These are phyloP conservation scores for Botrytis sinoallii DNA, from an alignment of 2,329 filamentous ascomycete genomes.

Conservation along the genomic window DNA sequence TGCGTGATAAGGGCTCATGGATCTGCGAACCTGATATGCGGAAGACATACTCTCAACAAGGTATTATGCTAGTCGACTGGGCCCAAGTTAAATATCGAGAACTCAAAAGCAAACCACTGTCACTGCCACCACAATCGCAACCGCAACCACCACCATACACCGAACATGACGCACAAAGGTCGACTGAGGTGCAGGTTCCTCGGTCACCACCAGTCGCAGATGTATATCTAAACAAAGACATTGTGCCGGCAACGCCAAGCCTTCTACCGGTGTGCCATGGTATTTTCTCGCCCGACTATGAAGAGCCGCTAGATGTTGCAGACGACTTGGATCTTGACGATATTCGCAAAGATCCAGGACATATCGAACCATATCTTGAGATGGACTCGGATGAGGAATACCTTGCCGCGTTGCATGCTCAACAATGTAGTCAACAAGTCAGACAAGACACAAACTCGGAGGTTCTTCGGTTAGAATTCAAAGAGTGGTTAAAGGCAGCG, in stretches of 20 bases:
- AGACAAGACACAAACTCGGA: not conserved
- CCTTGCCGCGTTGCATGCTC: not conserved
- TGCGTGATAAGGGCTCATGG: not conserved
- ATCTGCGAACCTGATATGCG: not conserved
- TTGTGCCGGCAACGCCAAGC: not conserved
- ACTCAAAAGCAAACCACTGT: not conserved
- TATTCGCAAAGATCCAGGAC: too few species aligned
- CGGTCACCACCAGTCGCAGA: not conserved
- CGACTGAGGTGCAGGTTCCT: not conserved
- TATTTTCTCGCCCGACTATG: not conserved
- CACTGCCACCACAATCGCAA: not conserved
- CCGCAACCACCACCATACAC: not conserved
- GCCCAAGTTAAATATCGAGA: not conserved
- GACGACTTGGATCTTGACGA: not conserved
- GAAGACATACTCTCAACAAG: not conserved
- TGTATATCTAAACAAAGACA: not conserved
- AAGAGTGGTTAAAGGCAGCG: not conserved
- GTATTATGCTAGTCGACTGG: not conserved
- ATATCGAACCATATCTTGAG: not conserved
- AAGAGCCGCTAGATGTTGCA: not conserved
- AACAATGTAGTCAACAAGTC: not conserved
- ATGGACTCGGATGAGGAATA: not conserved
- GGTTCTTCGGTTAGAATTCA: not conserved
- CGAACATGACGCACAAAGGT: not conserved
- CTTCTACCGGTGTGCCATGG: not conserved